These are phyloP conservation scores for Dillenia turbinata DNA, from an alignment of 164 flowering plant species.

Conservation along the genomic window DNA sequence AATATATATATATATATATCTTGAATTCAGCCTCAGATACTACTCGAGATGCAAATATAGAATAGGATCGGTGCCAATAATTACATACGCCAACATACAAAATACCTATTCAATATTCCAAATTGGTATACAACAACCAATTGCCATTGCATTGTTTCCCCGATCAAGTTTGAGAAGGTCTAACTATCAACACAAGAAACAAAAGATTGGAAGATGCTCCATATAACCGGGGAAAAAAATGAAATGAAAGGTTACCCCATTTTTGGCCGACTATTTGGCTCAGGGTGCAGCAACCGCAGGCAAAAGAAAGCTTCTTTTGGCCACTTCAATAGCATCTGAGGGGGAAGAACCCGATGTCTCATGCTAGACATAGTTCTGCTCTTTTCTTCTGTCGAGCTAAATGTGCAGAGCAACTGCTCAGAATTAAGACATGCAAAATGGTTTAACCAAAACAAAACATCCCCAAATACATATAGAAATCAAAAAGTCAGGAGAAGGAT, in stretches of 20 bases:
- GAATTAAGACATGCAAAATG: slow-evolving; percentile 12
- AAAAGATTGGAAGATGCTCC: background rate
- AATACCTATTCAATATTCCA: too few relatives aligned
- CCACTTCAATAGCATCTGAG: slow-evolving; percentile 81
- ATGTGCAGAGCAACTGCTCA: slow-evolving; percentile 76
- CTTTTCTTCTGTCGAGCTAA: slow-evolving; percentile 75
- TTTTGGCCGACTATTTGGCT: slow-evolving; percentile 74
- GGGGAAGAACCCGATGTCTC: slow-evolving; percentile 91
- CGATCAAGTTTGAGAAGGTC: too few relatives aligned
- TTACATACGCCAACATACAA: too few relatives aligned
- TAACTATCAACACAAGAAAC: too few relatives aligned
- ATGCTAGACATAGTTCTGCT: slow-evolving; percentile 79
- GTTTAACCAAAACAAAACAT: background rate
- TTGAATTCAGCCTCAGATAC: too few relatives aligned
- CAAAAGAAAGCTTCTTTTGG: slow-evolving; percentile 98
- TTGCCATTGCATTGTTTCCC: too few relatives aligned
- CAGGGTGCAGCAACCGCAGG: slow-evolving; percentile 91
- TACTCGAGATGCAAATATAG: too few relatives aligned
- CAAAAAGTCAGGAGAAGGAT: background rate
- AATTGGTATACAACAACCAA: too few relatives aligned
- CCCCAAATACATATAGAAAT: background rate
- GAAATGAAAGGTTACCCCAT: slow-evolving; percentile 46
- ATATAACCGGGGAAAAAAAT: background rate
- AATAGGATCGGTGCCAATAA: too few relatives aligned
- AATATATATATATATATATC: too few relatives aligned